Evolutionary conservation across 2,329 filamentous ascomycete species (phyloP).

Genomic region (Neofusicoccum umdonicola): DNA sequence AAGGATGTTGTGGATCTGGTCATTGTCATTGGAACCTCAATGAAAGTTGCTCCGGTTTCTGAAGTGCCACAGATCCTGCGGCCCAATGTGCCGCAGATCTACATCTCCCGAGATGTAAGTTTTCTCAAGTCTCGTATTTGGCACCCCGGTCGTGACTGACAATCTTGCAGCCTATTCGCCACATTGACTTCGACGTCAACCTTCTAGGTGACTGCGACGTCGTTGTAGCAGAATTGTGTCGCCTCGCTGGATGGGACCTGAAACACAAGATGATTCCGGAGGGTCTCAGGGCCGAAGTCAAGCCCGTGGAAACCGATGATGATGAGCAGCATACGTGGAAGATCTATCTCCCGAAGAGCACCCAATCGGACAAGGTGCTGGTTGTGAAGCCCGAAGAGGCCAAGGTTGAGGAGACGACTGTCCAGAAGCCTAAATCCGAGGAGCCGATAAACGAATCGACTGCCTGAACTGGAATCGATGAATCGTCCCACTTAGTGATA

Average conservation of each 20-base stretch:
- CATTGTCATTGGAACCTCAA: conserved; percentile 90
- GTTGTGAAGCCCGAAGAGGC: background rate
- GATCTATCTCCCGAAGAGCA: background rate
- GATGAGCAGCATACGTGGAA: conserved; percentile 25
- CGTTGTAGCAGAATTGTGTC: conserved; percentile 81
- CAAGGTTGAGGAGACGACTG: background rate
- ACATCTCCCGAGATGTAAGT: conserved; percentile 73
- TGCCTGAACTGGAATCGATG: conserved; percentile 16
- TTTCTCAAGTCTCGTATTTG: background rate
- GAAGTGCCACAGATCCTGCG: conserved; percentile 83
- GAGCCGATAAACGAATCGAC: conserved; percentile 23
- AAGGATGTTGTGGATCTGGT: conserved; percentile 79
- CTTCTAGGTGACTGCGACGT: conserved; percentile 93
- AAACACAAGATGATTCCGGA: conserved; percentile 79
- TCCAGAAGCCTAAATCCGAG: conserved; percentile 24
- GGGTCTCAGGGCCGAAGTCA: conserved; percentile 60
- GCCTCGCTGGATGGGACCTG: conserved; percentile 76
- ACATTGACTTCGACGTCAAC: conserved; percentile 95
- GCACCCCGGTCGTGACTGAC: conserved; percentile 19
- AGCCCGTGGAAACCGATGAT: conserved; percentile 26
- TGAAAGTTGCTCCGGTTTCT: conserved; percentile 93
- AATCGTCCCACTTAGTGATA: background rate
- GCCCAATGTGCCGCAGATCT: conserved; percentile 80
- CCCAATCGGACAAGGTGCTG: background rate
- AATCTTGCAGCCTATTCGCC: conserved; percentile 63